Conservation (phyloP, 139 green algal genomes). For the Chlamydomonas sphaeroides region DNA sequence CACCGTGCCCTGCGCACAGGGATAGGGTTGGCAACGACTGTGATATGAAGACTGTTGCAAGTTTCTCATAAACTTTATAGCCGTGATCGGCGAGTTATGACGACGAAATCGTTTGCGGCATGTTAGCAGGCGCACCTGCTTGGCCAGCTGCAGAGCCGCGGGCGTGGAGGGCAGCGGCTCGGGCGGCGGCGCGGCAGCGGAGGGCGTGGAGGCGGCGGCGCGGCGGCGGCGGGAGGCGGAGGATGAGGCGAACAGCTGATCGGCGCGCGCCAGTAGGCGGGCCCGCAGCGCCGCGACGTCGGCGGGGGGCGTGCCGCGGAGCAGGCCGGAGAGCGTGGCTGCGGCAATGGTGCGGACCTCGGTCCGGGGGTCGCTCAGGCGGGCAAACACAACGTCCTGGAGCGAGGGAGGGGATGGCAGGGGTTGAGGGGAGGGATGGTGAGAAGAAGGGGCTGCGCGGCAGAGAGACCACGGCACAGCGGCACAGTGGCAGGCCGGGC, state of each 20-base stretch:
- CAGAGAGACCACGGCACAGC: too few relatives aligned
- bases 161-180: neutral
- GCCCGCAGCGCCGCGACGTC: slow-evolving; percentile 52
- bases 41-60: too few relatives aligned
- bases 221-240: neutral
- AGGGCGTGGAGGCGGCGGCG: neutral
- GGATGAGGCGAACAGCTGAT: slow-evolving; percentile 54
- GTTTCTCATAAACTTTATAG: too few relatives aligned
- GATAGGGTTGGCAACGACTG: too few relatives aligned
- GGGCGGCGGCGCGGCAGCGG: neutral
- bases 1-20: slow-evolving; percentile 50
- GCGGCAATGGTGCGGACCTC: slow-evolving; percentile 72
- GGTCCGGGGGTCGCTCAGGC: slow-evolving; percentile 78
- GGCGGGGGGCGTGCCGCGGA: slow-evolving; percentile 56
- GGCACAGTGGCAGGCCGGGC: too few relatives aligned
- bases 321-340: slow-evolving; percentile 76
- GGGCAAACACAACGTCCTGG: slow-evolving; percentile 56
- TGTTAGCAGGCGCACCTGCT: too few relatives aligned
- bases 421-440: neutral
- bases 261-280: slow-evolving; percentile 54
- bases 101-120: too few relatives aligned
- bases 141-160: slow-evolving; percentile 28
- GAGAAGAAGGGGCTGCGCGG: too few relatives aligned
- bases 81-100: too few relatives aligned
- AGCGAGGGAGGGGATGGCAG: neutral